Base-by-base conservation (phyloP, 148 eudicot genomes). In the Hydrangea macrophylla region DNA sequence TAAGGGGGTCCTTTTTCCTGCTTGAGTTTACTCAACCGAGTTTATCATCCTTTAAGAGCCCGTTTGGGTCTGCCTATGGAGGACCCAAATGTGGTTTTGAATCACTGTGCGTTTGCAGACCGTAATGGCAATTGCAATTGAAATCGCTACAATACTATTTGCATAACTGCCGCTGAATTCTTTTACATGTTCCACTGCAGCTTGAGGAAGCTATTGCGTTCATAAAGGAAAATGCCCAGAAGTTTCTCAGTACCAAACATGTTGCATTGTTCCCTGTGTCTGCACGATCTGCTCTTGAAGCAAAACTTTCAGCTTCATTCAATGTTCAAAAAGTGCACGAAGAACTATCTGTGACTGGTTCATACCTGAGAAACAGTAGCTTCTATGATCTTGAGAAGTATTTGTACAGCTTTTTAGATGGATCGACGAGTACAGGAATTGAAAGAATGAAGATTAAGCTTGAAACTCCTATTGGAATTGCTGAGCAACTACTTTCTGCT, bases 371-470 rank as follows among this genome's bases (percentile, higher is more conserved):
- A 56, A 51, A 73, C 74, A 67, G 70, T 39, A 84, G 83, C 59
- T 94, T 94, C 74, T 25, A 60, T 73, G 88, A 85, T 59, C 86
- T 94, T 66, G 96, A 94, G 53, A 85, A 86, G 68, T 94, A 79
- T 73, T 76, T 94, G 71, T 82, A 76, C 67, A 85, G 85, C 57
- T 87, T 94, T 65, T 69, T 94, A 76, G 97, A 94, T 82, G 81
- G 83, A 20, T 82, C 98, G 36, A 90, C 98, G 24, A 81, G 75
- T 79, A 82, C 83, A 56, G 98, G 98, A 67, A 79, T 84, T 58
- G 97, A 94, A 78, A 86, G 98, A 80, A 84, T 88, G 78, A 88
- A 78, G 78, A 88, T 94, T 59, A 94, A 94, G 82, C 90, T 94
- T 55, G 89, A 83, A 80, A 94, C 98, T 63, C 98, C 98, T 20